These are phyloP conservation scores for Prunella vulgaris DNA, from an alignment of 257 asterid genomes.

Conservation along the genomic window DNA sequence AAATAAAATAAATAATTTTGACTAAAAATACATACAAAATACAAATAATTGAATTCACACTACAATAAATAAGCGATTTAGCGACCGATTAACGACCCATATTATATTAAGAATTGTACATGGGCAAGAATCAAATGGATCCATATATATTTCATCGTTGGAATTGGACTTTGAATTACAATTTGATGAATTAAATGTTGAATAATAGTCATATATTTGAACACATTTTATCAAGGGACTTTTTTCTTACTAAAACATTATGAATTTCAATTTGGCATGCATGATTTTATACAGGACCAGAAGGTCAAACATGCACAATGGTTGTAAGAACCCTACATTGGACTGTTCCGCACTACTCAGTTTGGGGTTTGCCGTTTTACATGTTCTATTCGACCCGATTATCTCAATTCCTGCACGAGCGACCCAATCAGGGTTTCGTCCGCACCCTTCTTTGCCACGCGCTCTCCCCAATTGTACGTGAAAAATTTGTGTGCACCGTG, in stretches of 20 bases:
- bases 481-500: not conserved
- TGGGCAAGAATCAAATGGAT: too few relatives aligned
- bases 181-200: not conserved
- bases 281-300: conserved; percentile 37
- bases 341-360: conserved; percentile 90
- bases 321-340: conserved; percentile 79
- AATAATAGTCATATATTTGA: not conserved
- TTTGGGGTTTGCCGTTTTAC: conserved; percentile 92
- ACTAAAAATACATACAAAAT: too few relatives aligned
- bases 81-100: too few relatives aligned
- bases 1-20: too few relatives aligned
- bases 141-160: not conserved
- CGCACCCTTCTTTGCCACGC: conserved; percentile 53
- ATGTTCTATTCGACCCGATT: conserved; percentile 85
- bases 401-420: conserved; percentile 72
- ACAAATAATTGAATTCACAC: too few relatives aligned
- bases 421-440: conserved; percentile 78
- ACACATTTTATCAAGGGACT: not conserved
- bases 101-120: too few relatives aligned
- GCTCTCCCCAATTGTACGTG: conserved; percentile 62
- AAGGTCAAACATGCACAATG: conserved; percentile 78
- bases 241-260: not conserved
- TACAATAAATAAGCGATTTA: too few relatives aligned
- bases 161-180: conserved; percentile 9
- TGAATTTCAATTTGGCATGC: not conserved